phyloP scores from a whole-genome alignment of 495 filamentous ascomycete genomes.

The Halenospora varia region DNA sequence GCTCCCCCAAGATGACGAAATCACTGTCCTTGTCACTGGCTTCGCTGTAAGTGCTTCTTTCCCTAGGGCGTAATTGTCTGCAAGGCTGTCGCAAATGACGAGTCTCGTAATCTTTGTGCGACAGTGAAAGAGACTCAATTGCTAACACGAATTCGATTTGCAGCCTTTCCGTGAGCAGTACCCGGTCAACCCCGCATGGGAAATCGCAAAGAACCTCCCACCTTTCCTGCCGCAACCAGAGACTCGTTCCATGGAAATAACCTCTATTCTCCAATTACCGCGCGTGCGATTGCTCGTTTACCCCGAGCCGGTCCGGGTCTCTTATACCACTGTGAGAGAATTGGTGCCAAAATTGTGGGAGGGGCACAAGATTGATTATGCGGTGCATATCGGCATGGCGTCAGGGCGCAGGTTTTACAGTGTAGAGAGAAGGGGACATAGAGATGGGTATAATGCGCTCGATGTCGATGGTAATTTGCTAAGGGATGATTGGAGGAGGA shows the following conservation, averaged over 20 bases:
- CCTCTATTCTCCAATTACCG: conserved; percentile 42
- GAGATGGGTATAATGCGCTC: conserved; percentile 67
- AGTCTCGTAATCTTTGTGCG: neutral
- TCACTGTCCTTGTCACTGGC: conserved; percentile 68
- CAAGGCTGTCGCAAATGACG: too few relatives aligned
- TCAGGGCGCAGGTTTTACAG: conserved; percentile 63
- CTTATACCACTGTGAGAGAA: conserved; percentile 59
- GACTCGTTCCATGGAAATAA: conserved; percentile 32
- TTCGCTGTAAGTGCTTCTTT: conserved; percentile 57
- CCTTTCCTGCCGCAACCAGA: conserved; percentile 31
- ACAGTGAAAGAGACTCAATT: neutral
- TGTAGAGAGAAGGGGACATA: conserved; percentile 65
- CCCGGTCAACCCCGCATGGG: conserved; percentile 66
- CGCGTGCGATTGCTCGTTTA: conserved; percentile 33
- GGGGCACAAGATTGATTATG: conserved; percentile 50
- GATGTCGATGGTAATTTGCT: conserved; percentile 59
- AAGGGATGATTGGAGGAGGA: conserved; percentile 30
- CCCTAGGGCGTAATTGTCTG: neutral
- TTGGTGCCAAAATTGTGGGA: conserved; percentile 56
- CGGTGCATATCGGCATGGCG: conserved; percentile 81
- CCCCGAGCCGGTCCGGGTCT: conserved; percentile 62
- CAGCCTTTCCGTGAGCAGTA: conserved; percentile 64
- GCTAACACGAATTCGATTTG: conserved; percentile 5
- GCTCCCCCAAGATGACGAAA: conserved; percentile 36
- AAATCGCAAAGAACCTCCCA: conserved; percentile 59